Evolutionary conservation across 371 early-diverging fungal genomes (phyloP), one percentile per base, ranked within the genome.

Genomic region (Mycotypha africana): DNA sequence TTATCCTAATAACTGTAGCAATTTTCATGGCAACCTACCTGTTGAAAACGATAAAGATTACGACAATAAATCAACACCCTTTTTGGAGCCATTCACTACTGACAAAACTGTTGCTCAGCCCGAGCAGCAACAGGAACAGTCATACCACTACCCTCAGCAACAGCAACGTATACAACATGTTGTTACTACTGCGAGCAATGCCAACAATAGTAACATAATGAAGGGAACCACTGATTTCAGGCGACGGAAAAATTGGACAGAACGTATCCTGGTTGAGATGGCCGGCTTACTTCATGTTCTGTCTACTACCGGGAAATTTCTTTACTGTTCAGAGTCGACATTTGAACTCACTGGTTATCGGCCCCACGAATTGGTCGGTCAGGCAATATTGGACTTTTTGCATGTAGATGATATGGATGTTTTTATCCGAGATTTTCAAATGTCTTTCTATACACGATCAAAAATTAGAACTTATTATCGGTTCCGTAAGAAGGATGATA

Each of bases 221-320:
- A 53, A 51, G 32, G 51, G 51, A 5, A 47, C 49, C 2, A 71
- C 65, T 9, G 78, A 79, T 23, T 79, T 76, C 48, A 62, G 71
- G 30, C 58, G 73, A 42, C 53, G 69, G 34, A 74, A 76, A 47
- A 76, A 79, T 36, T 76, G 76, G 71, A 56, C 67, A 30, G 70
- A 73, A 35, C 70, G 79, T 2, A 70, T 85, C 14, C 34, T 82
- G 17, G 63, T 67, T 34, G 85, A 82, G 53, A 45, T 85, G 5
- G 78, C 78, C 37, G 85, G 82, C 42, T 56, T 81, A 20, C 37
- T 82, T 2, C 78, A 78, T 62, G 86, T 85, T 2, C 52, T 83
- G 8, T 70, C 76, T 14, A 76, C 81, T 0, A 45, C 62, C 10
- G 80, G 76, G 16, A 68, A 64, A 38, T 65, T 85, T 25, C 35